Evolutionary conservation across 257 asterid genomes (phyloP).

Genomic region (Lycium ferocissimum): DNA sequence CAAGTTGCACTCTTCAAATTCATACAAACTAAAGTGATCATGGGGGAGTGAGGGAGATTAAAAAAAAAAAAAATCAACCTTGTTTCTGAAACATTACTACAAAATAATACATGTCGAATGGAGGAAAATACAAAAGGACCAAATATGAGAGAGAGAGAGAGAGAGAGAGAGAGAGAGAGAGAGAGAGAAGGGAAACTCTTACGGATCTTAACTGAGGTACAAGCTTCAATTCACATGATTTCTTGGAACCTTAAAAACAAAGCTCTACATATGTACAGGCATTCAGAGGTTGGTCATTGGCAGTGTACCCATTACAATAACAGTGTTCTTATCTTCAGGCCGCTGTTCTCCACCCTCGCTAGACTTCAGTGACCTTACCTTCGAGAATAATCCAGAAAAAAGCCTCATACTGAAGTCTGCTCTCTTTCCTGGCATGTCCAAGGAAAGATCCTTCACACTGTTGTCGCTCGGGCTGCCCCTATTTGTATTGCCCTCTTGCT

Average conservation of each 20-base stretch:
- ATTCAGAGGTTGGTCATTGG: slow-evolving; percentile 67
- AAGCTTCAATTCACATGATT: slow-evolving; percentile 27
- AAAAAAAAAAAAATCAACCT: not conserved
- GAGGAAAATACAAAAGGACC: not conserved
- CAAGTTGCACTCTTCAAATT: not conserved
- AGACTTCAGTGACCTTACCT: slow-evolving; percentile 56
- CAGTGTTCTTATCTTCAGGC: slow-evolving; percentile 47
- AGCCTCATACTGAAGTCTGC: slow-evolving; percentile 56
- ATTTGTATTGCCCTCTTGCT: slow-evolving; percentile 41
- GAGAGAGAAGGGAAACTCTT: slow-evolving; percentile 19
- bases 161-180: not conserved
- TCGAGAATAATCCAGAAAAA: slow-evolving; percentile 68
- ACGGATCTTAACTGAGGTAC: slow-evolving; percentile 4
- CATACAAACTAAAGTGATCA: not conserved
- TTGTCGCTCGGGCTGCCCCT: slow-evolving; percentile 32
- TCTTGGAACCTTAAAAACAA: not conserved
- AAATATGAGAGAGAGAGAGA: not conserved
- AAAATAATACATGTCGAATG: slow-evolving; percentile 22
- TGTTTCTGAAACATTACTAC: slow-evolving; percentile 7
- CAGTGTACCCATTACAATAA: slow-evolving; percentile 78
- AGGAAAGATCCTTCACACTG: slow-evolving; percentile 31
- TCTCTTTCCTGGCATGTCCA: slow-evolving; percentile 38
- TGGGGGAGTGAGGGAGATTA: not conserved
- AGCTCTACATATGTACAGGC: not conserved
- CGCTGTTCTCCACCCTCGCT: slow-evolving; percentile 43